These are phyloP conservation scores for Candida jianshihensis DNA, from an alignment of 805 yeast species.

Conservation along the genomic window DNA sequence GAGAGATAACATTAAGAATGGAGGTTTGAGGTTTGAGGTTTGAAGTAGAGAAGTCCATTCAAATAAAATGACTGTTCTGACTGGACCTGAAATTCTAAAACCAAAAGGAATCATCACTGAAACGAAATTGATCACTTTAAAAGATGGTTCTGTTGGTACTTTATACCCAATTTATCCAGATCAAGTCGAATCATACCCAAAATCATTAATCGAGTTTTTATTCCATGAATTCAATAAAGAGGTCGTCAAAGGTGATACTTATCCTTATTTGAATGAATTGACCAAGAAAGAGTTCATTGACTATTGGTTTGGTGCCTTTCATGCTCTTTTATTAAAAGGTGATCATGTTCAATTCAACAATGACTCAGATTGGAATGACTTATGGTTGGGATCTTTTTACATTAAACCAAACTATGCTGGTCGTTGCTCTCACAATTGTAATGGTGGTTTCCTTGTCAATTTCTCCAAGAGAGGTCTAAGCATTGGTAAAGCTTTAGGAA, in stretches of 20 bases:
- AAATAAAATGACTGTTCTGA: background rate
- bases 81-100: conserved; percentile 27
- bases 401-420: conserved; percentile 85
- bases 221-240: conserved; percentile 53
- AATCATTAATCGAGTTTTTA: conserved; percentile 37
- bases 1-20: too few species aligned
- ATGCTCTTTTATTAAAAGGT: conserved; percentile 52
- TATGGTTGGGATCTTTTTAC: conserved; percentile 66
- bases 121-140: conserved; percentile 33
- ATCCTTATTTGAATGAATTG: conserved; percentile 47
- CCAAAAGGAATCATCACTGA: conserved; percentile 29
- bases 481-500: conserved; percentile 66
- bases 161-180: conserved; percentile 49
- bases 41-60: too few species aligned
- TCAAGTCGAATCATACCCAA: conserved; percentile 40
- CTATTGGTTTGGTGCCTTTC: conserved; percentile 64
- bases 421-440: conserved; percentile 79
- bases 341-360: conserved; percentile 17
- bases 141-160: conserved; percentile 44
- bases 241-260: conserved; percentile 67
- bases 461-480: conserved; percentile 53
- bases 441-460: conserved; percentile 79
- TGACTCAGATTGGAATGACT: conserved; percentile 34
- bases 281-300: conserved; percentile 44
- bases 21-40: too few species aligned